phyloP scores from a whole-genome alignment of 2,329 filamentous ascomycete species.

The Colletotrichum sidae region DNA sequence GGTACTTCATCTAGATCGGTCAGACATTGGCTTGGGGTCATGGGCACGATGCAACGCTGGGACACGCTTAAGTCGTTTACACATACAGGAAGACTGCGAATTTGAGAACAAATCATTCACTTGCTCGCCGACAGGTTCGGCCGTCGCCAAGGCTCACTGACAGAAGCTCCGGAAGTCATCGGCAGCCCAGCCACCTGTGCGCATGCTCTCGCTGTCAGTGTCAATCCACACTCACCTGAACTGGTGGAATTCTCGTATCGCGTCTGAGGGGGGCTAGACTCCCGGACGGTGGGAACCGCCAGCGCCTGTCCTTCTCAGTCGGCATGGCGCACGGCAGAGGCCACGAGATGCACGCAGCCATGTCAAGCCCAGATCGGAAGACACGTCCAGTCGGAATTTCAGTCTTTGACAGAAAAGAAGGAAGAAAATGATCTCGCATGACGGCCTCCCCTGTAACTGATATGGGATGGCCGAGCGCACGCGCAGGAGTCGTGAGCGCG shows the following conservation, averaged over 20 bases:
- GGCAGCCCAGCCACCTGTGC: neutral
- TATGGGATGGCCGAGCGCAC: constrained; percentile 13
- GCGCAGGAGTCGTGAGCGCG: constrained; percentile 10
- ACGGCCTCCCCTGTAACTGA: neutral
- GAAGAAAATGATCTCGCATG: neutral
- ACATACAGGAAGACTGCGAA: constrained; percentile 1
- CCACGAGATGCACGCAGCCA: constrained; percentile 19
- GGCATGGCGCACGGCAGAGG: constrained; percentile 26
- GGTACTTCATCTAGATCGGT: constrained; percentile 3
- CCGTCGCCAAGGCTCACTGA: too few relatives aligned
- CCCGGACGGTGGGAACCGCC: too few relatives aligned
- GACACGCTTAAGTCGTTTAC: neutral
- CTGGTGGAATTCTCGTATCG: constrained; percentile 17
- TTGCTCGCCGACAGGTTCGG: too few relatives aligned
- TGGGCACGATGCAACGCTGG: neutral
- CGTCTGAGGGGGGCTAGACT: too few relatives aligned
- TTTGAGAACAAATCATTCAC: neutral
- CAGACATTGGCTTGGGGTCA: constrained; percentile 4
- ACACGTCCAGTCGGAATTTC: neutral
- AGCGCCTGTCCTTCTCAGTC: neutral
- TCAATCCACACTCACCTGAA: too few relatives aligned
- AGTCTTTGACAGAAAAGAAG: neutral
- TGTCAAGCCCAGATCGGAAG: neutral
- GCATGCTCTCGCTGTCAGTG: neutral
- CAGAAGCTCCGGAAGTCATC: neutral